These are phyloP conservation scores for Talaromyces ruber DNA, from an alignment of 495 filamentous ascomycete genomes.

Conservation along the genomic window DNA sequence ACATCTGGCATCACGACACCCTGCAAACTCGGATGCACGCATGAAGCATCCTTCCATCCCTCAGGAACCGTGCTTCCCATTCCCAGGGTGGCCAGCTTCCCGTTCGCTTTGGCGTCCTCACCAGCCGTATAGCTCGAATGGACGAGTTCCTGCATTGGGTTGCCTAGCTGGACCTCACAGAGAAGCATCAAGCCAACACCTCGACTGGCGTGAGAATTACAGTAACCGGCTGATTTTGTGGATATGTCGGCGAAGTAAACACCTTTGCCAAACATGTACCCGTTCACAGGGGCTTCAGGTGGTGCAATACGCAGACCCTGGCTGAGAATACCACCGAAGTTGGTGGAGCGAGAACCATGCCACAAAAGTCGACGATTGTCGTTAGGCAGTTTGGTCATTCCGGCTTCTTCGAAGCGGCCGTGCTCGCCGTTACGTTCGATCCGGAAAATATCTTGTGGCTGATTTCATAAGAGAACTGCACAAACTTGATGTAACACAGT, in stretches of 20 bases:
- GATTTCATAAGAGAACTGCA: neutral
- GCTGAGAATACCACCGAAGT: slow-evolving; percentile 74
- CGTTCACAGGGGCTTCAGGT: slow-evolving; percentile 67
- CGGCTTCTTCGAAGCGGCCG: slow-evolving; percentile 53
- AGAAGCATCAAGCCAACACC: slow-evolving; percentile 59
- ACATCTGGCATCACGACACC: slow-evolving; percentile 56
- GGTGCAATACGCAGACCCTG: slow-evolving; percentile 84
- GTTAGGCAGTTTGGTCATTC: slow-evolving; percentile 33
- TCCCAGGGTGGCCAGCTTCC: slow-evolving; percentile 59
- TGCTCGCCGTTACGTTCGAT: slow-evolving; percentile 68
- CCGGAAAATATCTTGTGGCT: slow-evolving; percentile 72
- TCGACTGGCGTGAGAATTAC: slow-evolving; percentile 44
- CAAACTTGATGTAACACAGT: slow-evolving; percentile 1
- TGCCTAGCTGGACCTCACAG: slow-evolving; percentile 71
- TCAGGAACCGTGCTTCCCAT: slow-evolving; percentile 50
- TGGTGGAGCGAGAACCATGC: slow-evolving; percentile 71
- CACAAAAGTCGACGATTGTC: slow-evolving; percentile 67
- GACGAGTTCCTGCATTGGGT: slow-evolving; percentile 54
- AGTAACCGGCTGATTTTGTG: slow-evolving; percentile 73
- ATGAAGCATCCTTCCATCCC: slow-evolving; percentile 68
- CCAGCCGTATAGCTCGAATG: slow-evolving; percentile 50
- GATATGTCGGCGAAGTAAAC: slow-evolving; percentile 83
- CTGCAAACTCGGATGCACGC: slow-evolving; percentile 49
- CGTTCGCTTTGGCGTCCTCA: slow-evolving; percentile 47
- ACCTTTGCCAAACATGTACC: slow-evolving; percentile 84